Base-by-base conservation (phyloP, 2,329 filamentous ascomycete genomes). In the Rutstroemia sp. region DNA sequence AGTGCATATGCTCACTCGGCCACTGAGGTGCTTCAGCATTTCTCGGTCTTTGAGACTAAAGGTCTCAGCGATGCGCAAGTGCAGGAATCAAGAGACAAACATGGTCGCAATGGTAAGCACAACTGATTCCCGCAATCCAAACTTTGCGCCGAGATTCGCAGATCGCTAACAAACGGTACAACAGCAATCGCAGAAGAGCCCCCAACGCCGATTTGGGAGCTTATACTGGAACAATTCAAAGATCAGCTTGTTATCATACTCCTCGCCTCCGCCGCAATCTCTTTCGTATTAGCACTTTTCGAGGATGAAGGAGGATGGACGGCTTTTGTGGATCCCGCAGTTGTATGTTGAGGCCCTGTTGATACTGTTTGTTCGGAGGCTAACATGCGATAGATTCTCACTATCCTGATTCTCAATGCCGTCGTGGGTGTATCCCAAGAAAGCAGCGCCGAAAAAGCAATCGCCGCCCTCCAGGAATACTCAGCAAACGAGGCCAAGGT, bases 221-320 rank as follows among this genome's bases (percentile, higher is more conserved):
- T 99, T 61, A 89, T 99, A 56, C 81, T 99, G 58, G 94, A 99
- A 75, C 94, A 99, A 73, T 99, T 99, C 81, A 96, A 99, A 75
- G 94, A 99, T 71, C 94, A 99, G 73, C 83, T 99, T 48, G 94
- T 99, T 64, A 82, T 99, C 54, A 99, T 99, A 65, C 80, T 99
- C 21, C 82, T 99, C 50, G 94, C 84, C 54, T 97, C 92, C 39
- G 94, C 94, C 10, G 90, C 87, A 19, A 86, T 99, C 38, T 97
- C 94, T 2, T 97, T 99, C 70, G 84, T 92, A 25, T 78, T 99
- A 60, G 94, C 94, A 25, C 79, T 99, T 12, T 91, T 99, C 65
- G 94, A 99, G 71, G 88, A 94, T 46, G 88, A 88, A 60, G 90
- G 92, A 66, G 94, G 91, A 66, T 96, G 91, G 91, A 92, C 91